Percentiles rank a stretch among this genome's conserved stretches.
These are phyloP conservation scores for Epichloe bromicola DNA, from an alignment of 2,329 filamentous ascomycete genomes.

Conservation along the genomic window DNA sequence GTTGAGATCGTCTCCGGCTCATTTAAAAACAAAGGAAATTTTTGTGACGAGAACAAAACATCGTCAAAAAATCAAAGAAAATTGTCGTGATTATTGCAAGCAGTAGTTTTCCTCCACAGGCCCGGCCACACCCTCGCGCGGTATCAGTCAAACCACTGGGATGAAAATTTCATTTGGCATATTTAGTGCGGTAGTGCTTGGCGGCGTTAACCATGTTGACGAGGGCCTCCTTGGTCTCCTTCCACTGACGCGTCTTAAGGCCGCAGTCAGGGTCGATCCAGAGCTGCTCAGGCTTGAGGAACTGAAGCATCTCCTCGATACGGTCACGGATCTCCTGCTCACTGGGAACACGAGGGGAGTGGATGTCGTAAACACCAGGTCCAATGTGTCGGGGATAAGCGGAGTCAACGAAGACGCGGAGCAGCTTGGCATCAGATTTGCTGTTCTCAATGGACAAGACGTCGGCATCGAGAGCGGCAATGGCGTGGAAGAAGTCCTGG, in stretches of 20 bases:
- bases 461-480: constrained; percentile 92
- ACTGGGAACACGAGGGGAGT: constrained; percentile 92
- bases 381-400: constrained; percentile 97
- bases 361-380: constrained; percentile 98
- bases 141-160: constrained; percentile 9
- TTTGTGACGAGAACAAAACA: constrained; percentile 3
- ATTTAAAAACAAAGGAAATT: constrained; percentile 17
- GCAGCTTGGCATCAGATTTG: constrained; percentile 98
- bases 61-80: constrained; percentile 13
- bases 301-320: constrained; percentile 94
- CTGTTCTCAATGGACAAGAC: constrained; percentile 99
- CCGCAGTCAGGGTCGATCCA: constrained; percentile 99
- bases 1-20: constrained; percentile 42
- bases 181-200: constrained; percentile 90
- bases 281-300: constrained; percentile 95
- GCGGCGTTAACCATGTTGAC: constrained; percentile 96
- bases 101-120: constrained; percentile 9
- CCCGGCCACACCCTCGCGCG: constrained; percentile 7
- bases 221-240: constrained; percentile 94
- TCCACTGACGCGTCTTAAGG: constrained; percentile 98
- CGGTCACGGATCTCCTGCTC: constrained; percentile 98
- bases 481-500: constrained; percentile 99
- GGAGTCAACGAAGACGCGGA: constrained; percentile 96
- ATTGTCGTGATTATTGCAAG: constrained; percentile 18
- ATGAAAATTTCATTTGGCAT: constrained; percentile 44